phyloP scores from a whole-genome alignment of 768 basidiomycete genomes.

The Lentinula sp. region DNA sequence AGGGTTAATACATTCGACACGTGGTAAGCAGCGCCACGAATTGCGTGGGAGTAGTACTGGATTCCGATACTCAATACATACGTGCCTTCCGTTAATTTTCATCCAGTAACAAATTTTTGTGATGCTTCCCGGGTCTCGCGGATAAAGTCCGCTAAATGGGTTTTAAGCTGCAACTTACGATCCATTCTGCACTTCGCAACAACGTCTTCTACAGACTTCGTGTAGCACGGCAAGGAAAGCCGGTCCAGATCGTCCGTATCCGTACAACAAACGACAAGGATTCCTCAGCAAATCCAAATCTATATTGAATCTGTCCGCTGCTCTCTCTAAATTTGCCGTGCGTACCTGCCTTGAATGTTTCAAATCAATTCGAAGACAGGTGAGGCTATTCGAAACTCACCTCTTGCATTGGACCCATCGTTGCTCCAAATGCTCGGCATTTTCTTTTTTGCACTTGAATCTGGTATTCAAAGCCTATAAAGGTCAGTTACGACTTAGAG shows the following conservation, averaged over 20 bases:
- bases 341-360: slow-evolving; percentile 4
- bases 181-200: not conserved
- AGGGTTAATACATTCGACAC: not conserved
- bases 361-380: slow-evolving; percentile 1
- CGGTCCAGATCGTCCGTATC: not conserved
- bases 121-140: not conserved
- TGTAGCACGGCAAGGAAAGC: not conserved
- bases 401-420: not conserved
- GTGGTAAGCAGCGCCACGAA: not conserved
- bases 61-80: not conserved
- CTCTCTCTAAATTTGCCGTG: not conserved
- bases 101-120: not conserved
- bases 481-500: slow-evolving; percentile 1
- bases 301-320: not conserved
- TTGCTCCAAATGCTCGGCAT: slow-evolving; percentile 1
- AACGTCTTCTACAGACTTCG: not conserved
- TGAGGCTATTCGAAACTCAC: slow-evolving; percentile 4
- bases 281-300: not conserved
- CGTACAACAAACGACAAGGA: not conserved
- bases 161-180: not conserved
- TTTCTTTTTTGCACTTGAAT: not conserved
- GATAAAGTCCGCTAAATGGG: not conserved
- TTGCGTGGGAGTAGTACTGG: not conserved
- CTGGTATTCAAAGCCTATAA: not conserved
- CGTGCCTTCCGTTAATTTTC: not conserved